Evolutionary conservation across 1,284 basidiomycete genomes (phyloP), one percentile per base, ranked within the genome.

Genomic region (Trametes polyzona): DNA sequence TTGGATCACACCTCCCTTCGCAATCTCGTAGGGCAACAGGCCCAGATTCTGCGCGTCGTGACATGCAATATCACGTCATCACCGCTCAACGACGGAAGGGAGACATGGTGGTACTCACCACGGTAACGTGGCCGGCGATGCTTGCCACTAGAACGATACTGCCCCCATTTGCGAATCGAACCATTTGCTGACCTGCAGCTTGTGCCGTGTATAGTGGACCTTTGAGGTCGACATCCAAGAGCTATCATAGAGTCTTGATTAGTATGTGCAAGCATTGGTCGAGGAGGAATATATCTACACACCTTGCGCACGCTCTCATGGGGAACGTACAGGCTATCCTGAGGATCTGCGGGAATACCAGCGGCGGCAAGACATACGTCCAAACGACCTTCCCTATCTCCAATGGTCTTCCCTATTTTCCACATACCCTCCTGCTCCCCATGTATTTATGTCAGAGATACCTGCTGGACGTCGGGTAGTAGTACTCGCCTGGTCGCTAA

Each of bases 111-210:
- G 19, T 7, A 58, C 78, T 51, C 64, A 88, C 91, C 75, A 93
- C 93, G 49, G 90, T 88, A 61, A 93, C 84, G 47, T 84, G 85
- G 16, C 91, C 93, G 37, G 88, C 89, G 88, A 95, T 93, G 55
- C 90, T 93, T 11, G 90, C 92, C 63, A 95, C 87, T 58, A 93
- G 72, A 58, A 93, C 82, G 62, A 95, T 92, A 64, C 90, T 93
- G 0, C 92, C 93, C 7, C 80, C 78, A 14, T 78, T 81, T 2
- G 83, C 82, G 61, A 87, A 90, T 30, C 84, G 79, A 19, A 69
- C 75, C 89, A 92, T 93, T 73, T 90, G 84, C 57, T 83, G 78
- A 2, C 90, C 92, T 4, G 86, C 91, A 0, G 88, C 89, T 69
- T 92, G 90, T 2, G 89, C 89, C 5, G 90, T 89, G 66, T 84